Percentiles rank a stretch among this genome's conserved stretches.
Evolutionary conservation across 441 rosid species (phyloP).

Genomic region (Metrosideros polymorpha): DNA sequence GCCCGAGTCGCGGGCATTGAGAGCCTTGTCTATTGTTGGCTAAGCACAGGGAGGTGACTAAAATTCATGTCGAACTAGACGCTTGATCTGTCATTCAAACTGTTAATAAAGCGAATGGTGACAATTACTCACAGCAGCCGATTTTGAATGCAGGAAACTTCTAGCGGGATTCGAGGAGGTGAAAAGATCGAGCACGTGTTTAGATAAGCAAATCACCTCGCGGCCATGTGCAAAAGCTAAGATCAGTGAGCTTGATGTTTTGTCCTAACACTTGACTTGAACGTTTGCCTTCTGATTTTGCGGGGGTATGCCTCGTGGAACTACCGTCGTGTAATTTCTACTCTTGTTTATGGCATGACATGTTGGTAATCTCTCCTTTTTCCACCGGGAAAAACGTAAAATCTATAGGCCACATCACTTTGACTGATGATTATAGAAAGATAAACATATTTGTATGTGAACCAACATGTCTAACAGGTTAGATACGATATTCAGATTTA

Average conservation of each 20-base stretch:
- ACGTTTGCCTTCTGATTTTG: background rate
- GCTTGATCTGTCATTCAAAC: background rate
- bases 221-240: background rate
- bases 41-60: background rate
- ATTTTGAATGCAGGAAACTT: background rate
- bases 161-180: background rate
- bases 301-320: background rate
- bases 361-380: background rate
- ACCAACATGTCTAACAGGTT: background rate
- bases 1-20: background rate
- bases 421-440: background rate
- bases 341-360: background rate
- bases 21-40: background rate
- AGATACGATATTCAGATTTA: background rate
- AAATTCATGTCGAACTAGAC: background rate
- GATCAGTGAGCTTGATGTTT: background rate
- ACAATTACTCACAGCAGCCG: background rate
- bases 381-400: fast-evolving
- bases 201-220: background rate
- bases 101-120: background rate
- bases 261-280: background rate
- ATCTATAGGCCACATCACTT: background rate
- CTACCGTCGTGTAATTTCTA: background rate
- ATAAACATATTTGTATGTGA: background rate
- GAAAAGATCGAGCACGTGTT: background rate